A percentile compares a stretch with the other conserved stretches of the same genome.
phyloP scores from a whole-genome alignment of 306 rosid genomes.

The Mimosa pudica region DNA sequence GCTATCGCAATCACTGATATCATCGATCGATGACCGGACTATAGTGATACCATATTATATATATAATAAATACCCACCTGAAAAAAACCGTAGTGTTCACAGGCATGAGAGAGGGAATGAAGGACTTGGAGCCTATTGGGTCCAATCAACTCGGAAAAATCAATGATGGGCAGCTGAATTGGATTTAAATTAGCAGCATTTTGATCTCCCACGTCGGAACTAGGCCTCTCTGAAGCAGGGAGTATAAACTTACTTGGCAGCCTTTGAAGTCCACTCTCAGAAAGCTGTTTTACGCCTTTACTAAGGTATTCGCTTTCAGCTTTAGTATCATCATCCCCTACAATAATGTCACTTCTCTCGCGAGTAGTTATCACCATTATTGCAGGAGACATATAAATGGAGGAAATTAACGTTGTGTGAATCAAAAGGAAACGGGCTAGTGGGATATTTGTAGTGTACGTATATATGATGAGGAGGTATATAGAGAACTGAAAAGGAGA shows the following conservation, averaged over 20 bases:
- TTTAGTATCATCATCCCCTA: neutral
- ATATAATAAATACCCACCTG: slow-evolving; percentile 51
- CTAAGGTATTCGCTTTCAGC: slow-evolving; percentile 40
- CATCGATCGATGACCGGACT: neutral
- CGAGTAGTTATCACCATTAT: slow-evolving; percentile 34
- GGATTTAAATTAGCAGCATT: slow-evolving; percentile 27
- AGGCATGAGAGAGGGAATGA: slow-evolving; percentile 61
- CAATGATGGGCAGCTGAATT: slow-evolving; percentile 68
- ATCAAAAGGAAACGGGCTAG: slow-evolving; percentile 5
- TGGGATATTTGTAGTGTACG: neutral
- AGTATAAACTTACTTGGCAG: slow-evolving; percentile 70
- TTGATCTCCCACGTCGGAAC: neutral
- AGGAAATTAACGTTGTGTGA: neutral
- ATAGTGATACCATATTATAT: too few species aligned
- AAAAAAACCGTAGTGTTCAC: slow-evolving; percentile 70
- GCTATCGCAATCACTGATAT: neutral
- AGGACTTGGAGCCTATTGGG: slow-evolving; percentile 57
- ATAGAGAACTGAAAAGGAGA: neutral
- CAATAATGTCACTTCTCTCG: neutral
- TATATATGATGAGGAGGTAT: neutral
- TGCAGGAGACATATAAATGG: slow-evolving; percentile 59
- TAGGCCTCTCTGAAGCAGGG: slow-evolving; percentile 65
- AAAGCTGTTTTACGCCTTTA: slow-evolving; percentile 73
- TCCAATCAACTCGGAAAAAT: slow-evolving; percentile 64
- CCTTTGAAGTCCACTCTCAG: slow-evolving; percentile 55